These are phyloP conservation scores for Phytopythium ostracodes DNA, from an alignment of 352 stramenopile species.

Conservation along the genomic window DNA sequence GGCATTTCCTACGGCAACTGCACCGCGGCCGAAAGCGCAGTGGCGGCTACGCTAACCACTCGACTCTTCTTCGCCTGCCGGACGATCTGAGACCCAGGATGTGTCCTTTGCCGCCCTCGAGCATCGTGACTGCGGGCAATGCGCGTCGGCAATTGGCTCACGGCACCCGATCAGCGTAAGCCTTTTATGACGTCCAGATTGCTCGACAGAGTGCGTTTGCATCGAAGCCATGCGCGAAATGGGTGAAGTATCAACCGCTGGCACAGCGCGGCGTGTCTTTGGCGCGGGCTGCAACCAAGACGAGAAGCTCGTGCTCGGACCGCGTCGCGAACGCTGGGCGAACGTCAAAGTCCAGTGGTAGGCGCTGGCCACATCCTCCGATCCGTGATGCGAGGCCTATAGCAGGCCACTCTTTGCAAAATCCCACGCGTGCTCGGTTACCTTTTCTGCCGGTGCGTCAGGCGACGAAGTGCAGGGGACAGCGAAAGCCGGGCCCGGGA, in stretches of 20 bases:
- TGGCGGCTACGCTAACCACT: no score
- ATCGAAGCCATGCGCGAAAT: neutral
- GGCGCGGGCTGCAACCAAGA: neutral
- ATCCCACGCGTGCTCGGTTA: neutral
- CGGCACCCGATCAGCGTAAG: neutral
- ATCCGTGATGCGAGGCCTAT: neutral
- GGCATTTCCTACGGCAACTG: neutral
- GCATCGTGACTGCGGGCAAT: neutral
- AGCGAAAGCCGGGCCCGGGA: neutral
- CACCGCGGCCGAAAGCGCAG: no score
- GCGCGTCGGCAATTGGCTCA: neutral
- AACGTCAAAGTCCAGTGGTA: neutral
- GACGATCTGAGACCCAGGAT: no score
- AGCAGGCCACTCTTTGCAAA: neutral
- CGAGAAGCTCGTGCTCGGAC: neutral
- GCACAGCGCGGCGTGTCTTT: neutral
- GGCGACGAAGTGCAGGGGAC: neutral
- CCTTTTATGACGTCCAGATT: neutral
- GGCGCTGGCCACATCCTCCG: neutral
- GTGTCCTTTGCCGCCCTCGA: neutral
- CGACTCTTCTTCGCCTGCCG: no score
- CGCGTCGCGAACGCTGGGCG: neutral
- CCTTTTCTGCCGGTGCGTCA: conserved; percentile 1
- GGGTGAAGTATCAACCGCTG: no score
- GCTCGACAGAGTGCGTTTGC: neutral